Evolutionary conservation across 306 rosid genomes (phyloP).

Genomic region (Glycine latifolia): DNA sequence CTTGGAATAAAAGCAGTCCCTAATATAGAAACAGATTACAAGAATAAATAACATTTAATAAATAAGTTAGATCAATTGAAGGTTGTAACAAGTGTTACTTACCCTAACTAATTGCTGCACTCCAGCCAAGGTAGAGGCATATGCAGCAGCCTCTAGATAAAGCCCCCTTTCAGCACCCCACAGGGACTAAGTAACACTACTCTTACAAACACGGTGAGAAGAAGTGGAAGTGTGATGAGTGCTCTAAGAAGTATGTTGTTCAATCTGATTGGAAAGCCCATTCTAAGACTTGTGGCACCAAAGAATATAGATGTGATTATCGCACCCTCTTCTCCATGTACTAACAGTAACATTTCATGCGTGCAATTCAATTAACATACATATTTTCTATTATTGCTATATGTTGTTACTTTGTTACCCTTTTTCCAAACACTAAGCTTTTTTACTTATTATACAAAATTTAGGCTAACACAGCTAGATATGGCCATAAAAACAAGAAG

Average conservation of each 20-base stretch:
- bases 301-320: no score
- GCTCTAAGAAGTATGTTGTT: conserved; percentile 83
- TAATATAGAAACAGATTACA: neutral
- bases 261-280: conserved; percentile 96
- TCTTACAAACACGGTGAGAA: conserved; percentile 87
- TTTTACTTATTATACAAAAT: neutral
- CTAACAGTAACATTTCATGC: neutral
- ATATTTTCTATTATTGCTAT: neutral
- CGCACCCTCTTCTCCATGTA: conserved; percentile 89
- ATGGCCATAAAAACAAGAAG: conserved; percentile 14
- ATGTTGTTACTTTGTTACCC: neutral
- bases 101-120: conserved; percentile 85
- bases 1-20: neutral
- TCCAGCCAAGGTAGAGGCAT: conserved; percentile 71
- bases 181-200: conserved; percentile 84
- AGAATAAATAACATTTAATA: neutral
- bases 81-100: no score
- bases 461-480: neutral
- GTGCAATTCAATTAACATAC: neutral
- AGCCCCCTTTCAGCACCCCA: conserved; percentile 87
- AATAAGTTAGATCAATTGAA: no score
- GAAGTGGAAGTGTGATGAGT: conserved; percentile 92
- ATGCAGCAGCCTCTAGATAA: conserved; percentile 78
- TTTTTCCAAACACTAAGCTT: neutral
- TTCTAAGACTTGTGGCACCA: conserved; percentile 59